Evolutionary conservation across 2,329 filamentous ascomycete genomes (phyloP).

Genomic region (Exophiala bonariae): DNA sequence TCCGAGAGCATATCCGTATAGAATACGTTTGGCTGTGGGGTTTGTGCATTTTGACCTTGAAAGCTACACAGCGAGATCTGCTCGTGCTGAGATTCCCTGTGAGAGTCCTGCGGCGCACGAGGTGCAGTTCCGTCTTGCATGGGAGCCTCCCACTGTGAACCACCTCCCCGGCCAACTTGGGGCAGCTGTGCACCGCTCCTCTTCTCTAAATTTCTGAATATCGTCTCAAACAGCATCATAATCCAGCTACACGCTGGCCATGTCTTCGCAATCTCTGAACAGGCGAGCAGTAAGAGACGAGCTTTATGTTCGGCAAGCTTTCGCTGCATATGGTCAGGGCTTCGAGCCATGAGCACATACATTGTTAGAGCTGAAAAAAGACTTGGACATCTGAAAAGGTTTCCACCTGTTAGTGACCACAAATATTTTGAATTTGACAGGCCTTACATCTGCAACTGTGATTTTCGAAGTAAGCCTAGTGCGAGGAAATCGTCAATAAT

Average conservation of each 20-base stretch:
- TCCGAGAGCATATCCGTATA: not conserved
- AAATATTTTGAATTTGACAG: not conserved
- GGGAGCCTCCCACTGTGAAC: too few species aligned
- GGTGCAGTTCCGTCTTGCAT: too few species aligned
- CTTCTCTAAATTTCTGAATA: constrained; percentile 9
- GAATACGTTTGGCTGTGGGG: not conserved
- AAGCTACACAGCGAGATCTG: not conserved
- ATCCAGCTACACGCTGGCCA: constrained; percentile 31
- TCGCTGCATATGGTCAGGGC: constrained; percentile 20
- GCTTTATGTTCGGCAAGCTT: constrained; percentile 29
- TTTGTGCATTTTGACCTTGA: not conserved
- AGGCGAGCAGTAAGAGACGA: constrained; percentile 25
- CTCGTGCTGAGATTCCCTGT: constrained; percentile 2
- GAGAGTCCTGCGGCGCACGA: too few species aligned
- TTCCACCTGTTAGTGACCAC: not conserved
- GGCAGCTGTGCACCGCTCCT: not conserved
- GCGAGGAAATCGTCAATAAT: constrained; percentile 21
- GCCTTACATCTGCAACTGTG: constrained; percentile 12
- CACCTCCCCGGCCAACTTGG: too few species aligned
- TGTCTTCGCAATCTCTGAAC: constrained; percentile 23
- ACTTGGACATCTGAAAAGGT: constrained; percentile 19
- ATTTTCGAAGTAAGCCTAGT: constrained; percentile 5
- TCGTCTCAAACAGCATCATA: constrained; percentile 12
- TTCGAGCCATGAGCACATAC: constrained; percentile 26
- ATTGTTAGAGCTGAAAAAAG: constrained; percentile 26